Evolutionary conservation across 2,329 filamentous ascomycete species (phyloP).

Genomic region (Xylaria sp.): DNA sequence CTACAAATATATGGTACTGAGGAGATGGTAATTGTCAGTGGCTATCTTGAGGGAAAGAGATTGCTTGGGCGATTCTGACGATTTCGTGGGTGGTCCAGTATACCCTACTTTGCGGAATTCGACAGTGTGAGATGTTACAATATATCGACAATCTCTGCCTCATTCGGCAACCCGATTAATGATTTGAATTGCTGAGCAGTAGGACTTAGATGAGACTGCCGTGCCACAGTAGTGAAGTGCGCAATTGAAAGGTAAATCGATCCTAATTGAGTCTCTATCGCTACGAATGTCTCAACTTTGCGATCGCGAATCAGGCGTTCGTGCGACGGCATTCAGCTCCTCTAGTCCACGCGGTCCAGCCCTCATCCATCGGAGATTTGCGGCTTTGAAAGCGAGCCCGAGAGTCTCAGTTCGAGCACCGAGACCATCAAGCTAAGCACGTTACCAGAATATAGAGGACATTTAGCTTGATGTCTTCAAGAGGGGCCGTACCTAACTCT

Average conservation of each 20-base stretch:
- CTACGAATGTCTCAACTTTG: background rate
- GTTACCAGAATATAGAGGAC: background rate
- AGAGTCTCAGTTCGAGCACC: slow-evolving; percentile 17
- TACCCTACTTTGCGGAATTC: background rate
- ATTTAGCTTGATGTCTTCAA: background rate
- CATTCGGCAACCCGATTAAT: background rate
- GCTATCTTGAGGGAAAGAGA: background rate
- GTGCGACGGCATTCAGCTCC: background rate
- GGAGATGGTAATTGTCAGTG: background rate
- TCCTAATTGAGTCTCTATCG: background rate
- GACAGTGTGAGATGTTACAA: background rate
- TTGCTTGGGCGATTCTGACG: background rate
- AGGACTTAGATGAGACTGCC: background rate
- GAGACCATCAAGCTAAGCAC: background rate
- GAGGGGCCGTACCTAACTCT: background rate
- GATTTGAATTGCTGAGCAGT: background rate
- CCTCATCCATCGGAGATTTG: slow-evolving; percentile 3
- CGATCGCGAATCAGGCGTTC: background rate
- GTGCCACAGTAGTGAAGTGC: background rate
- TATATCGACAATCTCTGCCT: background rate
- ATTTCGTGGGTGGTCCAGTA: background rate
- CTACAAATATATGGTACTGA: background rate
- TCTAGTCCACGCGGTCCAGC: background rate
- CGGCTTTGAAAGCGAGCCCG: background rate
- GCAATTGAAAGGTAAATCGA: background rate